phyloP scores from a whole-genome alignment of 495 filamentous ascomycete genomes.

The Penicillium herquei region DNA sequence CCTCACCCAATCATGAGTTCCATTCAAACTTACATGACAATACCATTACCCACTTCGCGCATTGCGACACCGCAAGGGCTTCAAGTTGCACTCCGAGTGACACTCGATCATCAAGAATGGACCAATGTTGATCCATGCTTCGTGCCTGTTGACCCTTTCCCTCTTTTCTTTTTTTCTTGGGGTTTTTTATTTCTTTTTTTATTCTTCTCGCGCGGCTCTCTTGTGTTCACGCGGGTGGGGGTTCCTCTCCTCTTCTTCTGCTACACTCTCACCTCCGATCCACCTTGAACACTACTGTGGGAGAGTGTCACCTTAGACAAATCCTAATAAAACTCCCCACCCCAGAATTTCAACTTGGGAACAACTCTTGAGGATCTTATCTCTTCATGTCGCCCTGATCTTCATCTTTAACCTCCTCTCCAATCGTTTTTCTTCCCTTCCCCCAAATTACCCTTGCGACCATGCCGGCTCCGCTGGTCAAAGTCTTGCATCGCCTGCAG shows the following conservation, averaged over 20 bases:
- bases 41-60: slow-evolving; percentile 22
- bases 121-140: slow-evolving; percentile 44
- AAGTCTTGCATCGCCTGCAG: slow-evolving; percentile 49
- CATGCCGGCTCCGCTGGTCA: slow-evolving; percentile 44
- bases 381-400: slow-evolving; percentile 6
- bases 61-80: slow-evolving; percentile 31
- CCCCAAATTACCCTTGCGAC: slow-evolving; percentile 32
- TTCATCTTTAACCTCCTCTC: background rate
- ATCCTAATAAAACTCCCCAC: slow-evolving; percentile 10
- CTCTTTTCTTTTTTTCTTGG: background rate
- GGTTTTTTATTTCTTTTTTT: slow-evolving; percentile 2
- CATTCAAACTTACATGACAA: slow-evolving; percentile 4
- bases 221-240: background rate
- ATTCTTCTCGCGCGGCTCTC: slow-evolving; percentile 8
- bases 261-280: slow-evolving; percentile 26
- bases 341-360: slow-evolving; percentile 5
- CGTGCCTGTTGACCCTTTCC: slow-evolving; percentile 1
- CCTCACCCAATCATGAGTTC: background rate
- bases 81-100: slow-evolving; percentile 28
- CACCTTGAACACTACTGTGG: slow-evolving; percentile 26
- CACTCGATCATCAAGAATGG: slow-evolving; percentile 32
- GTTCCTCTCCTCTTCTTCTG: slow-evolving; percentile 7
- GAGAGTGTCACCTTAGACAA: slow-evolving; percentile 28
- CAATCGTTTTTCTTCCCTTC: slow-evolving; percentile 4
- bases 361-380: slow-evolving; percentile 18